Percentiles rank a stretch among this genome's conserved stretches.
These are phyloP conservation scores for Linnemannia exigua DNA, from an alignment of 192 early-diverging fungal species.

Conservation along the genomic window DNA sequence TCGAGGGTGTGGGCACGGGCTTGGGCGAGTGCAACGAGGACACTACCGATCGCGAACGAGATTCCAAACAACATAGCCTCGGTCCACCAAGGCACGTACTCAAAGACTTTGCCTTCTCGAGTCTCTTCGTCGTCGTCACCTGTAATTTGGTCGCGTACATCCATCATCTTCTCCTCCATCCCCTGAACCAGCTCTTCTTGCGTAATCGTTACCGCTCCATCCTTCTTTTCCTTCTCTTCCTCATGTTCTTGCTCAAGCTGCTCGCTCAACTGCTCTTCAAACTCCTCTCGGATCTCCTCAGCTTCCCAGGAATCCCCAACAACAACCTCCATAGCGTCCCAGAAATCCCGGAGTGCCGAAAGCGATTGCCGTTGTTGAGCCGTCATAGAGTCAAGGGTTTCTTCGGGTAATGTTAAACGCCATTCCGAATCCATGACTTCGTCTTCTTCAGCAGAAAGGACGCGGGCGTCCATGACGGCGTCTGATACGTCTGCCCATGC, in stretches of 20 bases:
- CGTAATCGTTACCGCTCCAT: background rate
- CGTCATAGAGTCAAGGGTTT: background rate
- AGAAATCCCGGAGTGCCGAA: slow-evolving; percentile 23
- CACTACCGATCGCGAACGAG: background rate
- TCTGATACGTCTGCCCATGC: background rate
- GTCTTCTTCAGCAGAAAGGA: slow-evolving; percentile 27
- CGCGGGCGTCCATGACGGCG: slow-evolving; percentile 5
- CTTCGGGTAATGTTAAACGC: background rate
- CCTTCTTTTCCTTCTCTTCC: background rate
- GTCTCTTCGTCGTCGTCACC: background rate
- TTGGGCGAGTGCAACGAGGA: background rate
- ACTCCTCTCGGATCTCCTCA: background rate
- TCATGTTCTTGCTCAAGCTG: background rate
- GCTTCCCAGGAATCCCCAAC: background rate
- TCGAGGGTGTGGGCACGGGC: background rate
- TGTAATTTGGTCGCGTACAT: background rate
- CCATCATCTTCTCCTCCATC: slow-evolving; percentile 8
- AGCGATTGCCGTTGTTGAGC: slow-evolving; percentile 4
- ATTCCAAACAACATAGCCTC: slow-evolving; percentile 14
- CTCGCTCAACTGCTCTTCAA: slow-evolving; percentile 2
- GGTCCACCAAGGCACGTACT: slow-evolving; percentile 22
- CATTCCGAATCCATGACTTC: slow-evolving; percentile 31
- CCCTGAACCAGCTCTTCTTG: background rate
- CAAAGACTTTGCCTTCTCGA: background rate
- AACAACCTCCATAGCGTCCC: background rate